Conservation (phyloP, 202 grass and related monocot species). For the Alloteropsis angusta region DNA sequence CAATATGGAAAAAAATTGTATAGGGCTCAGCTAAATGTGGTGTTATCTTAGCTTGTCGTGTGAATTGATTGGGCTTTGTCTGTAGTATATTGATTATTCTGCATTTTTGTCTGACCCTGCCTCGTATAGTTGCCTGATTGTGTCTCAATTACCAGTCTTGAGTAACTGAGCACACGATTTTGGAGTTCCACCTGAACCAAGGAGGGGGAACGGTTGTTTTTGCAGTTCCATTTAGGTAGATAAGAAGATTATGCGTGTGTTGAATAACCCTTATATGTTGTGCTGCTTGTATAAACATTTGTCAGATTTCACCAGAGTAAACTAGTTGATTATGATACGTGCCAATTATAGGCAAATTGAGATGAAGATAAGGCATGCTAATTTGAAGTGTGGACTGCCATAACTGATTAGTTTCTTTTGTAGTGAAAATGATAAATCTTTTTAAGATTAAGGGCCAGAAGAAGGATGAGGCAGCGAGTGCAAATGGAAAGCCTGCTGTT, state of each 20-base stretch:
- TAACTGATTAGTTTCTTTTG: neutral
- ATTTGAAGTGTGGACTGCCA: neutral
- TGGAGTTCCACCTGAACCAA: neutral
- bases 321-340: neutral
- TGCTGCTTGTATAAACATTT: neutral
- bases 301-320: neutral
- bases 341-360: neutral
- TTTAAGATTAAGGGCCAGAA: slow-evolving; percentile 79
- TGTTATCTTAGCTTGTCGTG: neutral
- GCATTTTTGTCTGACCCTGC: neutral
- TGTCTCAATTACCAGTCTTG: neutral
- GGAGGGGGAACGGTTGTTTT: neutral
- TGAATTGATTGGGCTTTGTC: neutral
- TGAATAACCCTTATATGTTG: neutral
- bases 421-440: slow-evolving; percentile 76
- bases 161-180: neutral
- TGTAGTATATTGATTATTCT: neutral
- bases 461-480: slow-evolving; percentile 45
- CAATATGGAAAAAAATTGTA: neutral
- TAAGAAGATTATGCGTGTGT: neutral
- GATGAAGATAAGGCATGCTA: neutral
- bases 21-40: neutral
- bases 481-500: slow-evolving; percentile 39
- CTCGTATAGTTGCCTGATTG: neutral
- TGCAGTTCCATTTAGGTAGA: neutral